Percentiles rank a stretch among this genome's conserved stretches.
Conservation (phyloP, 441 rosid species). For the Aquilaria agallochum region DNA sequence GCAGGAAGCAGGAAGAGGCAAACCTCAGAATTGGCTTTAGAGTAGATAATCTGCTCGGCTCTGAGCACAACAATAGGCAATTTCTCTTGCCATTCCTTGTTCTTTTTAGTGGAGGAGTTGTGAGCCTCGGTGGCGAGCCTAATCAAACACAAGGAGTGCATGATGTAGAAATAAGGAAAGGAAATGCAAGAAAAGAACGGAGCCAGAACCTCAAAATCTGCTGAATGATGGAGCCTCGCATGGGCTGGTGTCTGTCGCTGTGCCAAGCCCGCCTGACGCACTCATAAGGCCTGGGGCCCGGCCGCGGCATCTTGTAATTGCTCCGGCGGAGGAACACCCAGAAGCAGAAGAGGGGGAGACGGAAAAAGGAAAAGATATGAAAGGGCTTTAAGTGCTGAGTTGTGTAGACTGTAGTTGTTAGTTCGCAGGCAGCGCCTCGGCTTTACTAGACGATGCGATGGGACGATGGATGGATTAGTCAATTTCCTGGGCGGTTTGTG, state of each 20-base stretch:
- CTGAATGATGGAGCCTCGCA: constrained; percentile 82
- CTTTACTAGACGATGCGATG: constrained; percentile 15
- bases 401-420: not conserved
- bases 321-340: not conserved
- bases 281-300: constrained; percentile 97
- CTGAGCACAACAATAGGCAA: constrained; percentile 71
- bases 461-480: constrained; percentile 12
- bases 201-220: constrained; percentile 89
- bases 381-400: not conserved
- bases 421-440: not conserved
- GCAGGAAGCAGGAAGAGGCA: no score
- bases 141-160: constrained; percentile 31
- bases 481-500: constrained; percentile 5
- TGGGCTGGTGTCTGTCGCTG: constrained; percentile 89
- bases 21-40: constrained; percentile 97
- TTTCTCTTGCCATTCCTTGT: constrained; percentile 92
- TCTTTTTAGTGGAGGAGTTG: constrained; percentile 58
- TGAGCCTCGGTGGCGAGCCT: constrained; percentile 78
- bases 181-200: constrained; percentile 11
- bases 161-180: constrained; percentile 12
- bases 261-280: constrained; percentile 97
- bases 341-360: not conserved
- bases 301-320: constrained; percentile 76
- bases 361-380: constrained; percentile 1
- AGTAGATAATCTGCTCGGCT: constrained; percentile 96